Conservation (phyloP, 305 asterid species). For the Fraxinus ornus region DNA sequence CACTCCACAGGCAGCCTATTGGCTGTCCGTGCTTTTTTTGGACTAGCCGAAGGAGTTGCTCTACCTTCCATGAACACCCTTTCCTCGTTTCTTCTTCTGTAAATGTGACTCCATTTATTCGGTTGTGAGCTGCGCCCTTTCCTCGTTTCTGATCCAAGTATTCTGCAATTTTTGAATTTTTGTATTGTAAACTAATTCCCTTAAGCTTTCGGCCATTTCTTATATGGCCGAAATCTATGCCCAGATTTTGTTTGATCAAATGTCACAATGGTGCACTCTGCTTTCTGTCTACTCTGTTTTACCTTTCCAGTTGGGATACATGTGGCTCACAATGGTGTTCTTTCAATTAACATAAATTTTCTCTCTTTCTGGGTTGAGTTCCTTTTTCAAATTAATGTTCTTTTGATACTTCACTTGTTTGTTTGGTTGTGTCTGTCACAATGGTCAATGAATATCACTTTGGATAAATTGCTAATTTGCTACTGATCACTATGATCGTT, state of each 20-base stretch:
- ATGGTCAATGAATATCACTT: neutral
- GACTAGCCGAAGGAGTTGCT: slow-evolving; percentile 95
- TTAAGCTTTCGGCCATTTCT: too few relatives aligned
- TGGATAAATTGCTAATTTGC: slow-evolving; percentile 12
- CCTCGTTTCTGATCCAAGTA: too few relatives aligned
- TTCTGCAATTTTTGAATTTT: too few relatives aligned
- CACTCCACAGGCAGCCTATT: slow-evolving; percentile 81
- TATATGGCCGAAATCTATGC: neutral
- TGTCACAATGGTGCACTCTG: neutral
- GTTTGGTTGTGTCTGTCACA: neutral
- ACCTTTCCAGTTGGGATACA: neutral
- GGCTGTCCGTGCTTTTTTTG: slow-evolving; percentile 85
- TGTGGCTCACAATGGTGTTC: neutral
- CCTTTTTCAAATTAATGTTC: neutral
- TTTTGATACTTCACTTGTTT: neutral
- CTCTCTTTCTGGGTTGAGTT: neutral
- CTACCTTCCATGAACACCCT: slow-evolving; percentile 89
- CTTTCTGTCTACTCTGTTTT: neutral
- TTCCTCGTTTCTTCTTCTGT: neutral
- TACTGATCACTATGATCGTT: slow-evolving; percentile 49
- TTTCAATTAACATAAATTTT: neutral
- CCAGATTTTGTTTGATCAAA: neutral
- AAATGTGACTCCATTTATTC: too few relatives aligned
- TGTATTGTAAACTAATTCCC: too few relatives aligned
- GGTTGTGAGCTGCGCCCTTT: too few relatives aligned